A percentile compares a stretch with the other conserved stretches of the same genome.
These are phyloP conservation scores for Aureobasidium melanogenum DNA, from an alignment of 2,329 filamentous ascomycete genomes.

Conservation along the genomic window DNA sequence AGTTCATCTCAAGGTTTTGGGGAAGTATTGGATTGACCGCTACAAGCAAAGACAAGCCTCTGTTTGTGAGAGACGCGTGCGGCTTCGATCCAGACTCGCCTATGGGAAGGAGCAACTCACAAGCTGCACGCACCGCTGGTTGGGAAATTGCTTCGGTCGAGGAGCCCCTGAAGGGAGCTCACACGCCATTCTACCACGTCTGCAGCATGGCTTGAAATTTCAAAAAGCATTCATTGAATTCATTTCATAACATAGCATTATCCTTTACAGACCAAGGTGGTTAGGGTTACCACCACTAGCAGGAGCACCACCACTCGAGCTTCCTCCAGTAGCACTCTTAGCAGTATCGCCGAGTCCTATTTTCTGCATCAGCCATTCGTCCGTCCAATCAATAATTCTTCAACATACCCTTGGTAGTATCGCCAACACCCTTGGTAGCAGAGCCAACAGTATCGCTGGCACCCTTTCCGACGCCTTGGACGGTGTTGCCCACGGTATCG, in stretches of 20 bases:
- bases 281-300: not conserved
- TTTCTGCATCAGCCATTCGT: not conserved
- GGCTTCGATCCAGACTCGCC: not conserved
- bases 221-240: not conserved
- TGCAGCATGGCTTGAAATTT: too few relatives aligned
- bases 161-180: not conserved
- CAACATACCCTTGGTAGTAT: slow-evolving; percentile 15
- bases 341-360: slow-evolving; percentile 1
- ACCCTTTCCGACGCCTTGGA: slow-evolving; percentile 17
- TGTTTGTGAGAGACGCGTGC: not conserved
- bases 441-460: slow-evolving; percentile 12
- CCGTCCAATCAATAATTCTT: too few relatives aligned
- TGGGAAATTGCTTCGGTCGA: not conserved
- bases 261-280: slow-evolving; percentile 6
- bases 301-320: not conserved
- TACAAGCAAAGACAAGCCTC: not conserved
- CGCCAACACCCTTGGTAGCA: slow-evolving; percentile 14
- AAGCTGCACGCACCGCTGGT: too few relatives aligned
- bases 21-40: not conserved
- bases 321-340: not conserved
- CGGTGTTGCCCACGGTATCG: slow-evolving; percentile 24
- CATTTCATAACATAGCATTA: not conserved
- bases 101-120: not conserved
- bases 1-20: not conserved
- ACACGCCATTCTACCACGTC: not conserved